Evolutionary conservation across 495 filamentous ascomycete species (phyloP), one percentile per base, ranked within the genome.

Genomic region (Trichodelitschia bisporula): DNA sequence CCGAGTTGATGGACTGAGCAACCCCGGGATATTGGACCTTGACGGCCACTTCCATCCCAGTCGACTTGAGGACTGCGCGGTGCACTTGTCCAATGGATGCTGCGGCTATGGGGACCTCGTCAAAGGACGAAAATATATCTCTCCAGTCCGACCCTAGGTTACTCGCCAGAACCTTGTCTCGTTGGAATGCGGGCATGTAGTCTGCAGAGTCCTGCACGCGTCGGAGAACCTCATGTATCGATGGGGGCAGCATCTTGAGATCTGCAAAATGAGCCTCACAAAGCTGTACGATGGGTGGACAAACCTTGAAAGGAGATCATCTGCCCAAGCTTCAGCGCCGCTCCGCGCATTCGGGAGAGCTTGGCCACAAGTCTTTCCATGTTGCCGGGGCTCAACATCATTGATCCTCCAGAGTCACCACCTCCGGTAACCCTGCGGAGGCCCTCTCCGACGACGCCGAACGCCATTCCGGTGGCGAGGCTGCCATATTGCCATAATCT

Each of bases 11-110:
- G 4, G 78, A 90, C 45, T 75, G 70, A 2, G 84, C 76, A 0
- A 97, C 89, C n/a, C 86, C 86, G 3, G 86, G 86, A 45, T 95
- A 97, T 51, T 97, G 86, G 12, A 97, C 68, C 47, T 97, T 97
- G 34, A 97, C 79, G 9, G 84, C 86, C 3, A 97, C 86, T 27
- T 60, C 57, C 34, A 69, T 56, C 24, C 72, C 70, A 31, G 57
- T 79, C 4, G 69, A 72, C 28, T 66, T 69, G n/a, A 97, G 62
- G 0, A 66, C 63, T 1, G 82, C 86, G 27, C 70, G 63, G 52
- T 97, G 86, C 0, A 97, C 86, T 53, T 97, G 86, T 15, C 86
- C 86, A 36, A 97, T 97, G 0, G 83, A 93, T n/a, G 86, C 86
- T 11, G 86, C 86, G 3, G 86, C 86, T 40, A 97, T 77, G 1